Conservation (phyloP, 2,329 filamentous ascomycete genomes). For the Triangularia setosa region DNA sequence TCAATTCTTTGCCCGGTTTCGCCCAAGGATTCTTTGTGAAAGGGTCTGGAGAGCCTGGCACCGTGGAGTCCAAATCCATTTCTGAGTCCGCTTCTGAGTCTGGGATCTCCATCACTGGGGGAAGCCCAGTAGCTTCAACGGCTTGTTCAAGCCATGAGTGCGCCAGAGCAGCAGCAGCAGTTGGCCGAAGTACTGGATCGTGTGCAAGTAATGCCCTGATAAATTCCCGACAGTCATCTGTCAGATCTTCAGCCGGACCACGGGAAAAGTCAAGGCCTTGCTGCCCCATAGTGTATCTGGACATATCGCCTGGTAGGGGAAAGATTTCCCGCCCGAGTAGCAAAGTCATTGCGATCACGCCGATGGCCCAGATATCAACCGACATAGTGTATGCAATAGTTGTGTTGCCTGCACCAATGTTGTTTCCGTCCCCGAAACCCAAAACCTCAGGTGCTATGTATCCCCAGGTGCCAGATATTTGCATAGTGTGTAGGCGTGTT, state of each 20-base stretch:
- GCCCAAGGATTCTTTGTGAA: neutral
- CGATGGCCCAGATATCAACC: constrained; percentile 29
- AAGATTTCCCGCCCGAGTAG: neutral
- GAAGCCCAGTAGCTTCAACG: neutral
- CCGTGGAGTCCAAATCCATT: neutral
- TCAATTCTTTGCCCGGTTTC: no score
- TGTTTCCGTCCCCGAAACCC: constrained; percentile 3
- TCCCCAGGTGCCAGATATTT: constrained; percentile 15
- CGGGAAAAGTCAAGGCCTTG: neutral
- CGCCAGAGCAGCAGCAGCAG: neutral
- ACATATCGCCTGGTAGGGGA: neutral
- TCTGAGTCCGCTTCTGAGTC: neutral
- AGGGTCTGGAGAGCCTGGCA: neutral
- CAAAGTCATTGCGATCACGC: constrained; percentile 15
- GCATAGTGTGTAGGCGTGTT: constrained; percentile 15
- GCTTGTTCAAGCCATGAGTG: neutral
- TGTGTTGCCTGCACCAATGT: neutral
- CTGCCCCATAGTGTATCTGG: neutral
- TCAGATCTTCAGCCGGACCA: neutral
- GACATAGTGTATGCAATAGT: constrained; percentile 11
- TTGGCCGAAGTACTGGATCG: neutral
- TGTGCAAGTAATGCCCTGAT: neutral
- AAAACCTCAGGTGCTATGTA: constrained; percentile 27
- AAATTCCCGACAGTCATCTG: neutral
- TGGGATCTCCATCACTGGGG: neutral